These are phyloP conservation scores for Apostasia ramifera DNA, from an alignment of 106 monocot species.

Conservation along the genomic window DNA sequence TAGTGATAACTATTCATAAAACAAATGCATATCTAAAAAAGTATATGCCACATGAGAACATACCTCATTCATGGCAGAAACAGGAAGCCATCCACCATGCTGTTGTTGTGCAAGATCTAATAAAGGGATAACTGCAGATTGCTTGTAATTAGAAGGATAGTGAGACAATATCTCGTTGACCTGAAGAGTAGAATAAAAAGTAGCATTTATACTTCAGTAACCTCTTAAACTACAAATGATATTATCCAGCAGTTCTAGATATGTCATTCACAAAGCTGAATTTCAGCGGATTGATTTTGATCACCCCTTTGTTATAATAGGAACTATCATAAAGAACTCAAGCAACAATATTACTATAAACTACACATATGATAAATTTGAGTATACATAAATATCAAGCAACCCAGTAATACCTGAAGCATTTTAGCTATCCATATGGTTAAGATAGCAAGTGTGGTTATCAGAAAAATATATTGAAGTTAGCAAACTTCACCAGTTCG, in stretches of 20 bases:
- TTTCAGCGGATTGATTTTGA: neutral
- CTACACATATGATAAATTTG: too few species aligned
- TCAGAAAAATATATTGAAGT: too few species aligned
- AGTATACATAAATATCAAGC: too few species aligned
- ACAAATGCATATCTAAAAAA: neutral
- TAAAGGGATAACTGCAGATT: slow-evolving; percentile 90
- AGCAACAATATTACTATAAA: too few species aligned
- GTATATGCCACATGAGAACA: slow-evolving; percentile 9
- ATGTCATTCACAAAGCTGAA: neutral
- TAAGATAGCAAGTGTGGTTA: too few species aligned
- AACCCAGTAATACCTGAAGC: too few species aligned
- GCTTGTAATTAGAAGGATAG: slow-evolving; percentile 98
- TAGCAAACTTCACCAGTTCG: too few species aligned
- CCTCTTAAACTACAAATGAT: neutral
- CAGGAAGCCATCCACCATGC: slow-evolving; percentile 95
- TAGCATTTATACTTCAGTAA: neutral
- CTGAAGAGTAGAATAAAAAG: slow-evolving; percentile 26
- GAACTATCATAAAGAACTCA: too few species aligned
- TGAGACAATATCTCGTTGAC: slow-evolving; percentile 90
- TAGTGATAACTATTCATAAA: neutral
- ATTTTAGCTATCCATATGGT: too few species aligned
- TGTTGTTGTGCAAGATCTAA: slow-evolving; percentile 97
- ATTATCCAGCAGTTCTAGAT: neutral
- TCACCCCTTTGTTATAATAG: neutral
- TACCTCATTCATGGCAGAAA: slow-evolving; percentile 96